A percentile compares a stretch with the other conserved stretches of the same genome.
phyloP scores from a whole-genome alignment of 192 early-diverging fungal genomes.

The Coemansia sp. region DNA sequence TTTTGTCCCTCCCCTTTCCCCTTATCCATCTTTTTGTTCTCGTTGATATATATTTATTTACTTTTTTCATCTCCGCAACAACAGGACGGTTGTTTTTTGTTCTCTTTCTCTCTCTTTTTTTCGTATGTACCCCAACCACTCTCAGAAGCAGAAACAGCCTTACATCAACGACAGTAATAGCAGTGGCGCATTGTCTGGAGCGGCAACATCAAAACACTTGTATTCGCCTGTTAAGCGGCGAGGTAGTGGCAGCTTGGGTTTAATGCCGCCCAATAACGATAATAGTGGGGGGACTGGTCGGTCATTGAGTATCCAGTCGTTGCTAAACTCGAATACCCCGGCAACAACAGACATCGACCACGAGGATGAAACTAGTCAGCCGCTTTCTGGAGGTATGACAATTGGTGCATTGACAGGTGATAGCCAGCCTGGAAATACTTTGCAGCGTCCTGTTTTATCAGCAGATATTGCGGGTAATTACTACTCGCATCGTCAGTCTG shows the following conservation, averaged over 20 bases:
- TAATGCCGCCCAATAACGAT: neutral
- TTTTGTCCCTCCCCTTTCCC: neutral
- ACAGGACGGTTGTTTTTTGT: neutral
- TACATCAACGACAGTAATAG: neutral
- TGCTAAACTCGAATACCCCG: constrained; percentile 3
- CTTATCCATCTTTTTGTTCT: neutral
- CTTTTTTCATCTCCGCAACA: constrained; percentile 1
- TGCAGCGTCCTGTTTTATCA: neutral
- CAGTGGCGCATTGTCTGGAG: neutral
- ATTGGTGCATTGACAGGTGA: neutral
- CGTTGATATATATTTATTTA: neutral
- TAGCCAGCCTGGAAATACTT: neutral
- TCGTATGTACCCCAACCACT: neutral
- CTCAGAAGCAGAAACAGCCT: neutral
- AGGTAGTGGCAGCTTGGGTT: neutral
- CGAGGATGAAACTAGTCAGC: neutral
- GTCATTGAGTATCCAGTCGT: constrained; percentile 24
- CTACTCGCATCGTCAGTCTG: neutral
- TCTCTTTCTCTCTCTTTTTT: neutral
- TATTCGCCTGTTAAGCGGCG: neutral
- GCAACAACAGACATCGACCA: neutral
- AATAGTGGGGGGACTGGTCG: neutral
- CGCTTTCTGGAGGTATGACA: neutral
- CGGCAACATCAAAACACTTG: neutral
- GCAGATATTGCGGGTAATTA: neutral